phyloP scores from a whole-genome alignment of 1,139 yeast genomes.

The Casaregolazyma lundiana region DNA sequence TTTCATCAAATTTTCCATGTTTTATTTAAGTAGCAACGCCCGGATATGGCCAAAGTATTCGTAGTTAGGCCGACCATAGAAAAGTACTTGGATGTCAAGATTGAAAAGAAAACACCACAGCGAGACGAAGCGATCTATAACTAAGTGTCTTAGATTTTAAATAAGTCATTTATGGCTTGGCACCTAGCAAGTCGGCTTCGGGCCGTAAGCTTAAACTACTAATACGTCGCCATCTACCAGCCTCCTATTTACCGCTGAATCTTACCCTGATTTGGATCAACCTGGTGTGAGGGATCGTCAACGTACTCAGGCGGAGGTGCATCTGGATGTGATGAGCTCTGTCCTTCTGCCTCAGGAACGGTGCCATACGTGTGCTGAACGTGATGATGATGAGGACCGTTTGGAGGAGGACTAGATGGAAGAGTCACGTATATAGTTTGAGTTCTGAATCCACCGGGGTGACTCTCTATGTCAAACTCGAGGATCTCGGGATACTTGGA shows the following conservation, averaged over 20 bases:
- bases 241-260: slow-evolving; percentile 1
- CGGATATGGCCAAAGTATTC: too few relatives aligned
- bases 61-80: too few relatives aligned
- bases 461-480: slow-evolving; percentile 24
- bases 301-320: slow-evolving; percentile 7
- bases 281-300: slow-evolving; percentile 3
- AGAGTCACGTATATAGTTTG: slow-evolving; percentile 17
- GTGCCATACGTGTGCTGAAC: neutral
- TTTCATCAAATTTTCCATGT: too few relatives aligned
- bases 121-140: too few relatives aligned
- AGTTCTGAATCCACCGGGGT: slow-evolving; percentile 13
- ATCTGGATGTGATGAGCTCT: slow-evolving; percentile 7
- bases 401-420: slow-evolving; percentile 3
- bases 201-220: neutral
- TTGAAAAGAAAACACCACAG: too few relatives aligned
- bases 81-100: too few relatives aligned
- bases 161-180: too few relatives aligned
- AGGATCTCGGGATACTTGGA: slow-evolving; percentile 37
- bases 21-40: too few relatives aligned
- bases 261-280: slow-evolving; percentile 9
- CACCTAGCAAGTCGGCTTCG: too few relatives aligned
- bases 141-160: neutral
- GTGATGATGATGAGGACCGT: neutral
- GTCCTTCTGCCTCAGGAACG: slow-evolving; percentile 6
- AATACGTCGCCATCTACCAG: neutral